These are phyloP conservation scores for Centella asiatica DNA, from an alignment of 129 eudicot genomes.

Conservation along the genomic window DNA sequence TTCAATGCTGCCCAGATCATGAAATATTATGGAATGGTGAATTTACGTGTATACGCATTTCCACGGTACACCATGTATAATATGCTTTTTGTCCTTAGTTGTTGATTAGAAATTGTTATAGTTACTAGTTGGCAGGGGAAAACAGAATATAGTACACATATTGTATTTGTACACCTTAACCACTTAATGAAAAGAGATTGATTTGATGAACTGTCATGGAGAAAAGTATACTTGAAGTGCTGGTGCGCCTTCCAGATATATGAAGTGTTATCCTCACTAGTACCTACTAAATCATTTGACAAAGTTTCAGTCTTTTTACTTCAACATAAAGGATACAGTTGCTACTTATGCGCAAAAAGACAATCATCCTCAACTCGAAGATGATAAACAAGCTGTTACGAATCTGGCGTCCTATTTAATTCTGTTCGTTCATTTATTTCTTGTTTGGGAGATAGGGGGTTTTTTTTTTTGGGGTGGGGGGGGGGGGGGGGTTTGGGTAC, in stretches of 20 bases:
- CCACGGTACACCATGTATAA: constrained; percentile 9
- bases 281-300: no score
- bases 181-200: neutral
- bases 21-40: neutral
- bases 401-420: no score
- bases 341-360: neutral
- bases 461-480: no score
- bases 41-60: neutral
- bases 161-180: constrained; percentile 1
- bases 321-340: no score
- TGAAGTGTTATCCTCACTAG: no score
- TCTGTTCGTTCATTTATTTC: no score
- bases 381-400: neutral
- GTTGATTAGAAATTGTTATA: neutral
- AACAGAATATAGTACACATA: neutral
- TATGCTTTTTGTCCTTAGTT: neutral
- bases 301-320: no score
- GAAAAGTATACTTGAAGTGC: neutral
- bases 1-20: constrained; percentile 32
- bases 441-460: no score
- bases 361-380: neutral
- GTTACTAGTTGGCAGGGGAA: constrained; percentile 1
- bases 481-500: no score
- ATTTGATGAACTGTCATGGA: neutral
- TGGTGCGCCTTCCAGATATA: no score